phyloP scores from a whole-genome alignment of 2,329 filamentous ascomycete genomes.

The Tolypocladium pustulatum region DNA sequence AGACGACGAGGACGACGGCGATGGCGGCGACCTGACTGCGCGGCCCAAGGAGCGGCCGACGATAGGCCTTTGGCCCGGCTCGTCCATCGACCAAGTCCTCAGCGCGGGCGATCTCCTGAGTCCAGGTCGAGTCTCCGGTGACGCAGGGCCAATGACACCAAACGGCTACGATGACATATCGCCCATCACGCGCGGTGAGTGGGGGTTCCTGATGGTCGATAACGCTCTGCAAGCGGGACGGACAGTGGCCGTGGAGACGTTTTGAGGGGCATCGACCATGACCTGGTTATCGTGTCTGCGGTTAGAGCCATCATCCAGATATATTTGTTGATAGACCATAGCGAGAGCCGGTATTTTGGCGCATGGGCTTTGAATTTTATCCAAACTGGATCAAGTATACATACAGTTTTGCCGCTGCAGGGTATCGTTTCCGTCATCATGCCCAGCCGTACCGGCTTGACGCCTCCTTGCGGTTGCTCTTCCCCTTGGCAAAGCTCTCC shows the following conservation, averaged over 20 bases:
- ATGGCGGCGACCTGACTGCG: conserved; percentile 25
- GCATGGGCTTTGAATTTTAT: neutral
- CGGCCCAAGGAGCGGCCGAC: conserved; percentile 20
- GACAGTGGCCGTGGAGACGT: conserved; percentile 42
- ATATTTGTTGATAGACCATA: neutral
- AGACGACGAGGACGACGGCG: conserved; percentile 19
- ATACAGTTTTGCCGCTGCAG: neutral
- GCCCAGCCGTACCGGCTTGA: conserved; percentile 75
- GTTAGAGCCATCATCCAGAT: neutral
- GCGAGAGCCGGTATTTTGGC: neutral
- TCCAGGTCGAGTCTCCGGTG: conserved; percentile 9
- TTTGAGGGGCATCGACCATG: conserved; percentile 19
- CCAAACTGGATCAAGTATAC: neutral
- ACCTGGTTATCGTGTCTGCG: neutral
- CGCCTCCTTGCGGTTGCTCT: conserved; percentile 70
- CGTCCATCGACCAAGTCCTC: conserved; percentile 35
- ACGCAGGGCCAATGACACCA: conserved; percentile 41
- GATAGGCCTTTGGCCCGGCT: conserved; percentile 17
- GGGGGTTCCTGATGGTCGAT: conserved; percentile 48
- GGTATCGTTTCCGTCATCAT: conserved; percentile 1
- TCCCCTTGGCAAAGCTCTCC: conserved; percentile 79
- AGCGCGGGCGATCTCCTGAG: conserved; percentile 13
- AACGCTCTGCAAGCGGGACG: conserved; percentile 30
- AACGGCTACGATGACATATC: conserved; percentile 53
- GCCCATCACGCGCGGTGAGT: conserved; percentile 51